A percentile compares a stretch with the other conserved stretches of the same genome.
Evolutionary conservation across 305 asterid genomes (phyloP).

Genomic region (Petunia hybrid): DNA sequence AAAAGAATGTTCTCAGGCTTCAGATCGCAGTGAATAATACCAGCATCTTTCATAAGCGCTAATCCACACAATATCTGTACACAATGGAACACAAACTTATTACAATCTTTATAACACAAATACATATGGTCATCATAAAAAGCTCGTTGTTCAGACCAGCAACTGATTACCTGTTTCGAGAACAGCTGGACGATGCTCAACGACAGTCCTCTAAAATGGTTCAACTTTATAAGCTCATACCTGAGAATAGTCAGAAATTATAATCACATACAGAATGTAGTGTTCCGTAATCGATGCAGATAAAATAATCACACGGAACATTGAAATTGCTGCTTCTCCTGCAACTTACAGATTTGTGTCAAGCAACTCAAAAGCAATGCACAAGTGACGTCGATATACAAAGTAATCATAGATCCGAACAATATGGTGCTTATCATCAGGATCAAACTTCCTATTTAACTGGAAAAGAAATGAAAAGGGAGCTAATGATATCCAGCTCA

Average conservation of each 20-base stretch:
- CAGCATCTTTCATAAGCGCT: conserved; percentile 95
- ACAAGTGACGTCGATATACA: conserved; percentile 83
- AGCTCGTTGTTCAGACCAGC: conserved; percentile 40
- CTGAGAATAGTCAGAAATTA: conserved; percentile 44
- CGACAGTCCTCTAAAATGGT: conserved; percentile 90
- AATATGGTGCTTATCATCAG: conserved; percentile 98
- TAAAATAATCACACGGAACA: conserved; percentile 30
- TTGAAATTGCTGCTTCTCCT: conserved; percentile 28
- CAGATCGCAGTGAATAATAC: conserved; percentile 95
- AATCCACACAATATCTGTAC: conserved; percentile 86
- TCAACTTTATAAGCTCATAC: conserved; percentile 97
- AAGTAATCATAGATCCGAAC: conserved; percentile 97
- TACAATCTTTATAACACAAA: conserved; percentile 33
- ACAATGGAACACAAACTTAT: conserved; percentile 36
- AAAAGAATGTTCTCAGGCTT: conserved; percentile 98
- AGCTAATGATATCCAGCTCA: conserved; percentile 37
- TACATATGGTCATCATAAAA: background rate
- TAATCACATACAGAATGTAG: conserved; percentile 31
- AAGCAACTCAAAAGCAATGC: conserved; percentile 96
- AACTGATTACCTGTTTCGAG: conserved; percentile 83
- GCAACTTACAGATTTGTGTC: conserved; percentile 90
- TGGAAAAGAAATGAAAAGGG: conserved; percentile 41
- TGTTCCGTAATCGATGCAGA: conserved; percentile 32
- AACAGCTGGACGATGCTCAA: conserved; percentile 93
- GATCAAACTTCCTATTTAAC: conserved; percentile 97